These are phyloP conservation scores for Lasiosphaeriaceae sp. DNA, from an alignment of 495 filamentous ascomycete species.

Conservation along the genomic window DNA sequence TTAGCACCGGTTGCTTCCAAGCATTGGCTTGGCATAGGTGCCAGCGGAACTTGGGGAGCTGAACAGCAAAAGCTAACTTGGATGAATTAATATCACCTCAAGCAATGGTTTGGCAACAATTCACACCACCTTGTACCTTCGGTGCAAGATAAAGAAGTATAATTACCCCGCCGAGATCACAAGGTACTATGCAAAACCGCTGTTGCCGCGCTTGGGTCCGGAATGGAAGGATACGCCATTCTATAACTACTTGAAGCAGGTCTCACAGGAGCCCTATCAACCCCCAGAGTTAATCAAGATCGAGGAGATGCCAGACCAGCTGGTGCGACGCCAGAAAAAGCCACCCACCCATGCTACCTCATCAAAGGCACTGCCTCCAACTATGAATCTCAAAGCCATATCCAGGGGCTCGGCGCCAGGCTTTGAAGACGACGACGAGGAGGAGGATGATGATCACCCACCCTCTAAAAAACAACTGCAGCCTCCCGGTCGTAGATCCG, in stretches of 20 bases:
- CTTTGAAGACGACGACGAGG: slow-evolving; percentile 8
- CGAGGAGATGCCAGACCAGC: slow-evolving; percentile 23
- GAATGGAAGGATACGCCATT: slow-evolving; percentile 28
- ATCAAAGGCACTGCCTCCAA: slow-evolving; percentile 5
- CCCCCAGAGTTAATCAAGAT: slow-evolving; percentile 17
- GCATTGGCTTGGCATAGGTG: too few relatives aligned
- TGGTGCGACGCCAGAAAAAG: slow-evolving; percentile 27
- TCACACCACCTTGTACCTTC: slow-evolving; percentile 23
- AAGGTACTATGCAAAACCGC: slow-evolving; percentile 31
- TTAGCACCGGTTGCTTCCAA: too few relatives aligned
- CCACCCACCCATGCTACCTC: background rate
- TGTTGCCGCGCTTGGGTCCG: slow-evolving; percentile 22
- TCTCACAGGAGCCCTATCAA: slow-evolving; percentile 13
- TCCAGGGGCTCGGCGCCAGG: background rate
- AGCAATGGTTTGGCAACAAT: too few relatives aligned
- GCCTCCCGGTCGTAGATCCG: slow-evolving; percentile 20
- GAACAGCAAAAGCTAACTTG: too few relatives aligned
- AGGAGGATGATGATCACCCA: slow-evolving; percentile 11
- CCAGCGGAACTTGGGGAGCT: too few relatives aligned
- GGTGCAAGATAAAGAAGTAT: slow-evolving; percentile 31
- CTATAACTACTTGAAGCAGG: slow-evolving; percentile 24
- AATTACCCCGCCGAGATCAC: slow-evolving; percentile 19
- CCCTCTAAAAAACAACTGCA: slow-evolving; percentile 4
- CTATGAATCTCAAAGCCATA: too few relatives aligned
- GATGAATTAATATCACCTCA: too few relatives aligned